These are phyloP conservation scores for Orbilia brochopaga DNA, from an alignment of 2,329 filamentous ascomycete genomes.

Conservation along the genomic window DNA sequence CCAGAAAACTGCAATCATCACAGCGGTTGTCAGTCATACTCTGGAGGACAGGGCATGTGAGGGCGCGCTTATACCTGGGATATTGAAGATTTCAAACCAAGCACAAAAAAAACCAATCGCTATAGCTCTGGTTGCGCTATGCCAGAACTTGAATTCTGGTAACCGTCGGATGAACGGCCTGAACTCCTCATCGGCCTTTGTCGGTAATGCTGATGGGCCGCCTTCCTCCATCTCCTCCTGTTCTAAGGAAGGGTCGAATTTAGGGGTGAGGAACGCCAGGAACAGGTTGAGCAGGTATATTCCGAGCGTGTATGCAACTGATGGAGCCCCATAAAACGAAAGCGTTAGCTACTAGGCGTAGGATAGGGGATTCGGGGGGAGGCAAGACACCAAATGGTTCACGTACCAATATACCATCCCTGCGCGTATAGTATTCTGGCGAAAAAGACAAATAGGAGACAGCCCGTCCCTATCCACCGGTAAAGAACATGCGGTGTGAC, in stretches of 20 bases:
- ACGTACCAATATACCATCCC: constrained; percentile 96
- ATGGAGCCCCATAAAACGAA: not conserved
- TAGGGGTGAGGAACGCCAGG: constrained; percentile 96
- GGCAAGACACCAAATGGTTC: no score
- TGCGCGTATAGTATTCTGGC: constrained; percentile 87
- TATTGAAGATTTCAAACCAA: constrained; percentile 92
- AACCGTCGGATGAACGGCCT: constrained; percentile 93
- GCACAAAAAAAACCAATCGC: constrained; percentile 82
- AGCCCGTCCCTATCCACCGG: constrained; percentile 84
- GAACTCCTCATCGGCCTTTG: constrained; percentile 97
- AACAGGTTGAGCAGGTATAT: constrained; percentile 99
- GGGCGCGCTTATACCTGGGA: constrained; percentile 64
- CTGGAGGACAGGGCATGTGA: not conserved
- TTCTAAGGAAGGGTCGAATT: constrained; percentile 97
- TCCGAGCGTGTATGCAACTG: constrained; percentile 94
- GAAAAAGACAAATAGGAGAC: constrained; percentile 79
- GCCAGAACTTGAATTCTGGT: constrained; percentile 99
- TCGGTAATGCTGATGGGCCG: constrained; percentile 78
- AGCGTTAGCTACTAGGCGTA: constrained; percentile 20
- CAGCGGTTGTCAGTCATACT: not conserved
- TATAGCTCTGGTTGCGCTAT: constrained; percentile 88
- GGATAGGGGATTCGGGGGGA: not conserved
- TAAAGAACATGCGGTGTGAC: constrained; percentile 88
- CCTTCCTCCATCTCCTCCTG: constrained; percentile 95
- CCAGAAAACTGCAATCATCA: constrained; percentile 76